These are phyloP conservation scores for Leccinum variicolor DNA, from an alignment of 768 basidiomycete genomes.

Conservation along the genomic window DNA sequence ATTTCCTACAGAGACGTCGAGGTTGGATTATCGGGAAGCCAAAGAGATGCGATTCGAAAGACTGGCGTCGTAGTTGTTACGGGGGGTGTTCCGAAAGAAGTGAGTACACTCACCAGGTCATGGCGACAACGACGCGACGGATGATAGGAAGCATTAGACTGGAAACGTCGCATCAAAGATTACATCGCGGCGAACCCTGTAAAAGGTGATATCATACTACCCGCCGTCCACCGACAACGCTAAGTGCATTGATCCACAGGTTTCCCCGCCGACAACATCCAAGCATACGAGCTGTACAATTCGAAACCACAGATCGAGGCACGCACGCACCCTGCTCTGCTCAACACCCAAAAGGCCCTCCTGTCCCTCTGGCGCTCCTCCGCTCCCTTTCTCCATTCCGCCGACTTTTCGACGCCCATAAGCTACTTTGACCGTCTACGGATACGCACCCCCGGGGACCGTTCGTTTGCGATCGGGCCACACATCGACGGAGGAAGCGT, in stretches of 20 bases:
- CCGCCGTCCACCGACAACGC: background rate
- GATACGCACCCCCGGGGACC: conserved; percentile 69
- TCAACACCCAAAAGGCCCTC: conserved; percentile 56
- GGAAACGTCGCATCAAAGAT: conserved; percentile 53
- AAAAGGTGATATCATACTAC: conserved; percentile 39
- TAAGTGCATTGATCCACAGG: conserved; percentile 36
- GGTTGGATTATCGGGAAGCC: conserved; percentile 44
- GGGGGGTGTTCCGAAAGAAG: conserved; percentile 54
- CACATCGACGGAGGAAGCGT: conserved; percentile 53
- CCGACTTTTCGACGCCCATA: conserved; percentile 56
- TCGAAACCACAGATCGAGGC: conserved; percentile 60
- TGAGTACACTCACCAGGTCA: conserved; percentile 23
- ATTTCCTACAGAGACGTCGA: conserved; percentile 44
- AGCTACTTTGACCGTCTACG: conserved; percentile 76
- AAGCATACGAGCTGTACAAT: conserved; percentile 76
- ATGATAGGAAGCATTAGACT: conserved; percentile 51
- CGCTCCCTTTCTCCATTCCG: conserved; percentile 36
- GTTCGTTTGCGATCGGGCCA: conserved; percentile 62
- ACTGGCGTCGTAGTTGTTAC: conserved; percentile 56
- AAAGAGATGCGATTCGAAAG: conserved; percentile 43
- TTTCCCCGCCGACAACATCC: conserved; percentile 62
- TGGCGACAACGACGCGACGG: background rate
- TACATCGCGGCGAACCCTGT: conserved; percentile 55
- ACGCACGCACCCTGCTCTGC: conserved; percentile 58
- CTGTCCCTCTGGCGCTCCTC: conserved; percentile 54